These are phyloP conservation scores for Juglanconis oblonga DNA, from an alignment of 2,329 filamentous ascomycete species.

Conservation along the genomic window DNA sequence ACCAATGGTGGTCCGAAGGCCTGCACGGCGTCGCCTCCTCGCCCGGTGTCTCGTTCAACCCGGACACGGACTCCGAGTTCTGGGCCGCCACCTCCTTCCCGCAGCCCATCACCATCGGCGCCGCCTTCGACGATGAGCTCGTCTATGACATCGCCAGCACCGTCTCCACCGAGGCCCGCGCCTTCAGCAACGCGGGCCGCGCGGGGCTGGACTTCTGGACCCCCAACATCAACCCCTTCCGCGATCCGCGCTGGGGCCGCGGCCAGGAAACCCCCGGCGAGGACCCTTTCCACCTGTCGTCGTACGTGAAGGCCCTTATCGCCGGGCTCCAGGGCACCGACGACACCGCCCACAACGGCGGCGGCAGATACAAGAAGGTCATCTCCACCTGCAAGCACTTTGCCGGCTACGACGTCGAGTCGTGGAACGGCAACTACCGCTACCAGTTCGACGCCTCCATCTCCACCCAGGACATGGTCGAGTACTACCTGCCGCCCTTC, in stretches of 20 bases:
- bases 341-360: background rate
- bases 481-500: conserved; percentile 67
- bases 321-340: conserved; percentile 24
- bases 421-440: conserved; percentile 21
- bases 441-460: conserved; percentile 27
- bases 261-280: conserved; percentile 54
- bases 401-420: conserved; percentile 55
- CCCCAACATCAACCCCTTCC: conserved; percentile 65
- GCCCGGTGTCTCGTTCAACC: conserved; percentile 44
- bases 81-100: conserved; percentile 64
- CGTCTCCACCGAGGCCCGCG: conserved; percentile 54
- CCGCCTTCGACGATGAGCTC: conserved; percentile 62
- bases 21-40: conserved; percentile 58
- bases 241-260: conserved; percentile 61
- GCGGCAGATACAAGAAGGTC: conserved; percentile 27
- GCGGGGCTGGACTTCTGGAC: conserved; percentile 61
- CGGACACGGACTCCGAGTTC: conserved; percentile 41
- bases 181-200: conserved; percentile 59
- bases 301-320: conserved; percentile 25
- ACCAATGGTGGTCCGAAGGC: conserved; percentile 62
- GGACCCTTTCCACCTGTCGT: conserved; percentile 23
- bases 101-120: conserved; percentile 59
- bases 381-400: conserved; percentile 60
- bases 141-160: conserved; percentile 54
- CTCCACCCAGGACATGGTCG: conserved; percentile 58